Percentiles rank a stretch among this genome's conserved stretches.
phyloP scores from a whole-genome alignment of 169 alveolate species.

The Cryptosporidium meleagridis region DNA sequence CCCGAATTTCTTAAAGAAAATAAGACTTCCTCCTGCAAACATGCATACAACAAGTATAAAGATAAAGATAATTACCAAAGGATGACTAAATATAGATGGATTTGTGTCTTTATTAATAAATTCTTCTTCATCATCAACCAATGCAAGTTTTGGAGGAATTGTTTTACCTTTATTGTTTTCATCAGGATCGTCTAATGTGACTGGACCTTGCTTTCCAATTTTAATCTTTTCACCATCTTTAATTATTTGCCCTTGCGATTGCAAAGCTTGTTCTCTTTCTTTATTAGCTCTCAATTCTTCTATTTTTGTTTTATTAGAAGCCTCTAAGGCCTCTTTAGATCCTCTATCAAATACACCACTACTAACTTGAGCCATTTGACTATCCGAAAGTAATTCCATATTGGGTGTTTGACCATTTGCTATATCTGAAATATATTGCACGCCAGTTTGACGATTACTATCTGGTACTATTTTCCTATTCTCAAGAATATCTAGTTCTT shows the following conservation, averaged over 20 bases:
- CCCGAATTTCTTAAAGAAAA: conserved; percentile 11
- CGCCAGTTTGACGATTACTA: conserved; percentile 15
- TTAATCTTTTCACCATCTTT: conserved; percentile 18
- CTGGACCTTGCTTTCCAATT: conserved; percentile 53
- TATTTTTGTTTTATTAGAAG: neutral
- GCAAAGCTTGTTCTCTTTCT: conserved; percentile 45
- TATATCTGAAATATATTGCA: conserved; percentile 1
- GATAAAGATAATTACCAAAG: conserved; percentile 13
- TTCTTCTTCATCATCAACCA: conserved; percentile 28
- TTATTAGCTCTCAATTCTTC: conserved; percentile 9
- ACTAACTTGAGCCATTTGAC: conserved; percentile 36
- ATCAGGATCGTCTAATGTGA: conserved; percentile 37
- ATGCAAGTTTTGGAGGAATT: conserved; percentile 35
- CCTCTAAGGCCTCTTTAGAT: neutral
- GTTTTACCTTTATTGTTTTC: conserved; percentile 53
- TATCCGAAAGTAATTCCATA: neutral
- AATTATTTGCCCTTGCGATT: conserved; percentile 47
- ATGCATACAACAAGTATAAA: conserved; percentile 11
- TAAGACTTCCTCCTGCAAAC: conserved; percentile 33
- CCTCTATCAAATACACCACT: conserved; percentile 52
- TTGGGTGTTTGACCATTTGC: conserved; percentile 42
- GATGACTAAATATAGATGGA: conserved; percentile 19
- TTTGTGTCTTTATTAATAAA: neutral
- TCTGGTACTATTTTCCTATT: conserved; percentile 2
- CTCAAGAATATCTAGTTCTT: conserved; percentile 18